Evolutionary conservation across 1,139 yeast species (phyloP), one percentile per base, ranked within the genome.

Genomic region (Pichia sp.): DNA sequence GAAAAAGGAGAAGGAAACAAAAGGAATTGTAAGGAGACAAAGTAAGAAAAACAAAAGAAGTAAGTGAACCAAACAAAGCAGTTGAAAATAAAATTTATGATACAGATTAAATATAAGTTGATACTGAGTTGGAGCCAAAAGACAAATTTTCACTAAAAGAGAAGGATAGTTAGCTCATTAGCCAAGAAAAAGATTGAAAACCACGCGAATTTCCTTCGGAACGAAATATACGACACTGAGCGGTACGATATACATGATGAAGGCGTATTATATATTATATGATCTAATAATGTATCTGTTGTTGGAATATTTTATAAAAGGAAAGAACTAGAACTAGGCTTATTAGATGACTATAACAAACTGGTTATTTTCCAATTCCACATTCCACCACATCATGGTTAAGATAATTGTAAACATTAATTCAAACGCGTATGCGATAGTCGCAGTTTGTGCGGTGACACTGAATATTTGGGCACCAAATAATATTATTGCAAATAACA

Each of bases 361-460:
- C 15, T 51, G 54, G 30, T 47, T 50, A 26, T 53, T 54, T 26
- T 59, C 59, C 18, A 50, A 44, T 16, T 46, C 45, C 35, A 55
- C 54, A 29, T 59, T 55, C 45, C 53, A 57, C 67, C 67, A 63
- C 7, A 62, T 27, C 16, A 50, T 44, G 3, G 60, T 53, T 9
- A 63, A 43, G 4, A 54, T 30, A 4, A 56, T n/a, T 3, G 59
- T 49, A 12, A 56, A 50, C 18, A 53, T 32, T 23, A 53, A 53
- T 45, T 56, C 60, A 32, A 59, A 44, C 6, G 56, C 11, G 44
- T 60, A 59, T 7, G 63, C 56, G 40, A 55, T 50, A 4, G 58
- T 44, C 5, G 59, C 52, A 15, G 54, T 39, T 27, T 52, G 48
- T 15, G 55, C 59, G 24, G 55, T 47, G 16, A 25, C 34, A 40